Percentiles rank a stretch among this genome's conserved stretches.
phyloP scores from a whole-genome alignment of 805 yeast genomes.

The Candida sonorensis region DNA sequence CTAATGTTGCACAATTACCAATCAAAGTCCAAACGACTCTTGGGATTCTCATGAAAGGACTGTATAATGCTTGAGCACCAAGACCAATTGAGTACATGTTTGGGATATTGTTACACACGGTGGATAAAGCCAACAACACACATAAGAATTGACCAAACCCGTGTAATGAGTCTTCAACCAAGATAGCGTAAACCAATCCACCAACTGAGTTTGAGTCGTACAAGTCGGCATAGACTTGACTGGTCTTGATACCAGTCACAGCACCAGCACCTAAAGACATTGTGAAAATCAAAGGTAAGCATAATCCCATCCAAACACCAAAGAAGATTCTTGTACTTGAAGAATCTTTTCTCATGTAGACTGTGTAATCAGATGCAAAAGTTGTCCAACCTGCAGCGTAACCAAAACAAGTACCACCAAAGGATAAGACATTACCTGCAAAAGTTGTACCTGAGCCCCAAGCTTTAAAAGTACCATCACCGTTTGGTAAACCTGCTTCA shows the following conservation, averaged over 20 bases:
- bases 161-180: conserved; percentile 74
- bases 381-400: conserved; percentile 95
- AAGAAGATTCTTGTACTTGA: conserved; percentile 54
- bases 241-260: conserved; percentile 55
- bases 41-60: conserved; percentile 67
- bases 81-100: conserved; percentile 88
- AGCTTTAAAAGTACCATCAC: conserved; percentile 21
- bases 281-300: conserved; percentile 63
- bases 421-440: conserved; percentile 72
- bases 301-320: conserved; percentile 57
- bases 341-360: conserved; percentile 68
- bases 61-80: conserved; percentile 81
- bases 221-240: conserved; percentile 37
- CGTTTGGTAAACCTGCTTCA: conserved; percentile 36
- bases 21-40: conserved; percentile 74
- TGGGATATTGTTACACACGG: conserved; percentile 88
- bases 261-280: conserved; percentile 84
- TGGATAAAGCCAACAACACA: conserved; percentile 77
- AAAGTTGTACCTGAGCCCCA: conserved; percentile 53
- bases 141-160: conserved; percentile 88
- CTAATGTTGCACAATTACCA: conserved; percentile 73
- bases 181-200: conserved; percentile 74
- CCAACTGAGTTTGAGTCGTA: conserved; percentile 59
- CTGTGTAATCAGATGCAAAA: conserved; percentile 87
- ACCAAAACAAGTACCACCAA: conserved; percentile 79